A percentile compares a stretch with the other conserved stretches of the same genome.
phyloP scores from a whole-genome alignment of 345 rosid species.

The Euphorbia lathyris region DNA sequence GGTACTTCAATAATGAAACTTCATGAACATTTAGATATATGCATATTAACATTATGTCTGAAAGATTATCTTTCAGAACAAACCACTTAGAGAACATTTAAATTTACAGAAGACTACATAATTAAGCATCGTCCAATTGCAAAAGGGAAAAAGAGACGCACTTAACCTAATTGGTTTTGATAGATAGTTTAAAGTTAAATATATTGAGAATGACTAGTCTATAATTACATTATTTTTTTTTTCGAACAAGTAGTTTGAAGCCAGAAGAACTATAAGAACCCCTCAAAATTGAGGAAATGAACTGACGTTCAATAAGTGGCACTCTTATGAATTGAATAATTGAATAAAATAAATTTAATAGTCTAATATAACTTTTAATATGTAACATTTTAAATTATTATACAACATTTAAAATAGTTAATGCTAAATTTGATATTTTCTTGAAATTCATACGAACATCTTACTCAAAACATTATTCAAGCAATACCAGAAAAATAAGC shows the following conservation, averaged over 20 bases:
- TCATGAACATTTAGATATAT: neutral
- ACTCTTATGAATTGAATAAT: neutral
- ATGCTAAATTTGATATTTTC: neutral
- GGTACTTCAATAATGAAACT: neutral
- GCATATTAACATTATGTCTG: neutral
- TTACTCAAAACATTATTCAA: slow-evolving; percentile 1
- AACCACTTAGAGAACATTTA: neutral
- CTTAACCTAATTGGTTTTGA: neutral
- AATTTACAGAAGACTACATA: neutral
- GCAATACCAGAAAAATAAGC: slow-evolving; percentile 1
- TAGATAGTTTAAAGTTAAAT: neutral
- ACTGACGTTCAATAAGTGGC: neutral
- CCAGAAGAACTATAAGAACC: neutral
- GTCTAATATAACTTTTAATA: neutral
- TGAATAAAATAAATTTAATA: neutral
- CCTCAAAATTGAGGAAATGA: neutral
- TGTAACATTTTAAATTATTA: too few relatives aligned
- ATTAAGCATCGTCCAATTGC: neutral
- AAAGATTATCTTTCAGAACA: neutral
- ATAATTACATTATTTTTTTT: neutral
- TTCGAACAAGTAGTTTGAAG: neutral
- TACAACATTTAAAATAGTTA: too few relatives aligned
- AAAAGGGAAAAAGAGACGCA: neutral
- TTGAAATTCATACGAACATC: neutral
- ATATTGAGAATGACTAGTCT: slow-evolving; percentile 2